Evolutionary conservation across 139 green algal species (phyloP), one percentile per base, ranked within the genome.

Genomic region (Penium margaritaceum): DNA sequence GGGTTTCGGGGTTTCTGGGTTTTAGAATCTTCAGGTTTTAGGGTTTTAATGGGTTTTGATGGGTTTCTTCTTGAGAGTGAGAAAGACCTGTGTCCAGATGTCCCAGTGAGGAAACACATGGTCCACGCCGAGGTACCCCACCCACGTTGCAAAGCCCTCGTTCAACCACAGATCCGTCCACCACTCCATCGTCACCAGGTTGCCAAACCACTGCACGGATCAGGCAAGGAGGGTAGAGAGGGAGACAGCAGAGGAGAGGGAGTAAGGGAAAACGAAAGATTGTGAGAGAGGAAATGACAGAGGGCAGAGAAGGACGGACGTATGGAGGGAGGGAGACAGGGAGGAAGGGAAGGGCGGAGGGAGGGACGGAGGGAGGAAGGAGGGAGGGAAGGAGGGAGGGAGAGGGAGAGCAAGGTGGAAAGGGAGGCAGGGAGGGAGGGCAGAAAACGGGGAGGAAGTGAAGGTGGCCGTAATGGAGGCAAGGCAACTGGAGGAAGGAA

Each of bases 161-260:
- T 95, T 95, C 2, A 97, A 83, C 89, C 90, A 97, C 60, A 97
- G 76, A 82, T 96, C 90, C 1, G 81, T 87, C 92, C 92, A 97
- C 68, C 83, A 81, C 53, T 61, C 19, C 74, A 81, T 81, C 2
- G 92, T 97, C 5, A 96, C 90, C 63, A 96, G 82, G 78, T 97
- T 88, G 27, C 92, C 89, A 57, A 86, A 85, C 82, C 81, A 85
- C 68, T 82, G 75, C 41, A 89, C 62, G n/a, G n/a, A n/a, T n/a
- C n/a, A n/a, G n/a, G n/a, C n/a, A n/a, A n/a, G n/a, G n/a, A n/a
- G n/a, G n/a, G n/a, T n/a, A n/a, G n/a, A n/a, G n/a, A n/a, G n/a
- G 9, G 12, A 51, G 9, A 9, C 41, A 51, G 41, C 41, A 9
- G 41, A 9, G 12, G 41, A 51, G 41, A 51, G 41, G 41, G 12